Conservation (phyloP, 306 rosid species). For the Hippophae tibetana region DNA sequence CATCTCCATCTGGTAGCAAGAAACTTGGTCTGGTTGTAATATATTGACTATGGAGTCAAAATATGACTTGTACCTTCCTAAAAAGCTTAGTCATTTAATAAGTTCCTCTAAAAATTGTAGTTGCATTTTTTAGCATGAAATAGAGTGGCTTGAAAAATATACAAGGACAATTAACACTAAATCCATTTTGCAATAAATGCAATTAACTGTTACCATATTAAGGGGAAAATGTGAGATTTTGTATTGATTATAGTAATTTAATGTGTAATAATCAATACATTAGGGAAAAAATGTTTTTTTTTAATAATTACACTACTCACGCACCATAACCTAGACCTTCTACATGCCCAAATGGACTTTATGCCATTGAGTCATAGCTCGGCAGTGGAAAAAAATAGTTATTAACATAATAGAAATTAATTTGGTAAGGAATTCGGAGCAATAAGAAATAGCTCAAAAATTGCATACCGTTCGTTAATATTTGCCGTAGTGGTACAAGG, state of each 20-base stretch:
- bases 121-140: background rate
- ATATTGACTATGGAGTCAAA: too few relatives aligned
- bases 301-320: too few relatives aligned
- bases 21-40: background rate
- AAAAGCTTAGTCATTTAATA: slow-evolving; percentile 9
- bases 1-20: background rate
- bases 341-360: too few relatives aligned
- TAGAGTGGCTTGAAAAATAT: slow-evolving; percentile 4
- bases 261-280: too few relatives aligned
- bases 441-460: slow-evolving; percentile 4
- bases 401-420: slow-evolving; percentile 2
- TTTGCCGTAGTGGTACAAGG: too few relatives aligned
- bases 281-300: too few relatives aligned
- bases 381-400: background rate
- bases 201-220: background rate
- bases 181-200: slow-evolving; percentile 14
- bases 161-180: slow-evolving; percentile 6
- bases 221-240: slow-evolving; percentile 7
- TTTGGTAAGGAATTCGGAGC: slow-evolving; percentile 10
- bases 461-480: background rate
- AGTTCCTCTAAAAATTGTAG: slow-evolving; percentile 5
- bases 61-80: slow-evolving; percentile 6
- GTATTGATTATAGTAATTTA: slow-evolving; percentile 10
- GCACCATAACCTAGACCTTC: too few relatives aligned
- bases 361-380: too few relatives aligned